These are phyloP conservation scores for Diplodia scrobiculata DNA, from an alignment of 2,329 filamentous ascomycete species.

Conservation along the genomic window DNA sequence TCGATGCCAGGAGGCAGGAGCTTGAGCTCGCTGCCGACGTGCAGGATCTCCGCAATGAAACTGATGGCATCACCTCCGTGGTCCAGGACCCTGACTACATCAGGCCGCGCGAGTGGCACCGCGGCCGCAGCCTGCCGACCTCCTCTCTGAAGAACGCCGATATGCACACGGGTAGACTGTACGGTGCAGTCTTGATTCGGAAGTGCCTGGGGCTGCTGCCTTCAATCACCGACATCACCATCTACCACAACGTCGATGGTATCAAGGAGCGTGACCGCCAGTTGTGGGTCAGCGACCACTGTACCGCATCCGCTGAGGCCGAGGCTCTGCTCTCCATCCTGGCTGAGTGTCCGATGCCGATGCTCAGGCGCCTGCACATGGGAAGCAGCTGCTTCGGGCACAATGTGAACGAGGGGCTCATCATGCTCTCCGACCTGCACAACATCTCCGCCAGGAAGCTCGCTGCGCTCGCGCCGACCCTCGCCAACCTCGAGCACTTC, in stretches of 20 bases:
- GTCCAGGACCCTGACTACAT: background rate
- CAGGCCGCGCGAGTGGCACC: background rate
- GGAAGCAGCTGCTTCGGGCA: background rate
- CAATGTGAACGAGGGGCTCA: constrained; percentile 1
- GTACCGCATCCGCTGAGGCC: background rate
- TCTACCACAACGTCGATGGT: background rate
- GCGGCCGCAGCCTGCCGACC: background rate
- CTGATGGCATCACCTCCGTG: background rate
- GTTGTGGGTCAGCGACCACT: constrained; percentile 1
- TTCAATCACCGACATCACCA: background rate
- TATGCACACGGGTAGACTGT: background rate
- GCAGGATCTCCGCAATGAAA: background rate
- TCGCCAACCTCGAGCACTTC: background rate
- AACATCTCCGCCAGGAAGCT: background rate
- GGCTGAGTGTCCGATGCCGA: background rate
- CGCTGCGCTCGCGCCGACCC: background rate
- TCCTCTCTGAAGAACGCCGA: constrained; percentile 1
- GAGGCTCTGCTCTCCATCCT: background rate
- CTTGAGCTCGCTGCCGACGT: background rate
- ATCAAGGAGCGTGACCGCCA: background rate
- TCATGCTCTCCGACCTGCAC: background rate
- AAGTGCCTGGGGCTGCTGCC: constrained; percentile 1
- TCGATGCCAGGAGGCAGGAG: background rate
- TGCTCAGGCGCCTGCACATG: background rate
- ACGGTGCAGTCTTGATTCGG: background rate